Conservation (phyloP, 1,284 basidiomycete genomes). For the Rhodotorula sp. region DNA sequence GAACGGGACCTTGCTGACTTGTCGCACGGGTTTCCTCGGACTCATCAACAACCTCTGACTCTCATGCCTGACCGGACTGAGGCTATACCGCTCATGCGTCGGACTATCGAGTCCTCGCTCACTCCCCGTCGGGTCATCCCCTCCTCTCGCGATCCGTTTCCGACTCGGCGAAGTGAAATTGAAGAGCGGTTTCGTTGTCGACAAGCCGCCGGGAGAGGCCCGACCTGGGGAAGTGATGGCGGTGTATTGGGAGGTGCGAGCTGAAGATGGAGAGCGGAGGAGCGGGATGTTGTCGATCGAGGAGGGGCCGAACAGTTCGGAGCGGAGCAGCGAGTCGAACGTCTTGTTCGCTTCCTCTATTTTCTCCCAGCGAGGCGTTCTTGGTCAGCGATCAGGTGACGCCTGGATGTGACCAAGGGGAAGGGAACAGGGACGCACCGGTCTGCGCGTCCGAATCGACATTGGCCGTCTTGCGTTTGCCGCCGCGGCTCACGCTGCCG, state of each 20-base stretch:
- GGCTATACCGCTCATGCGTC: slow-evolving; percentile 80
- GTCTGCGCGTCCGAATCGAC: slow-evolving; percentile 51
- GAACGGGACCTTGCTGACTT: slow-evolving; percentile 92
- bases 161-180: slow-evolving; percentile 53
- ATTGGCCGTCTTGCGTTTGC: slow-evolving; percentile 48
- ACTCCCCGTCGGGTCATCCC: slow-evolving; percentile 12
- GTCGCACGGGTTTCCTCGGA: slow-evolving; percentile 75
- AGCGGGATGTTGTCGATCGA: slow-evolving; percentile 34
- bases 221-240: slow-evolving; percentile 16
- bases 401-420: no score
- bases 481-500: slow-evolving; percentile 34
- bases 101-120: slow-evolving; percentile 55
- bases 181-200: slow-evolving; percentile 53
- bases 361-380: slow-evolving; percentile 1
- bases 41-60: slow-evolving; percentile 80
- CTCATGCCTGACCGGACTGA: slow-evolving; percentile 83
- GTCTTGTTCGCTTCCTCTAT: slow-evolving; percentile 57
- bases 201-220: slow-evolving; percentile 27
- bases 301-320: slow-evolving; percentile 55
- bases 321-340: slow-evolving; percentile 56
- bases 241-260: slow-evolving; percentile 38
- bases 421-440: slow-evolving; percentile 33
- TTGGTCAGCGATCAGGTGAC: no score
- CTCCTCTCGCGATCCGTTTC: slow-evolving; percentile 35
- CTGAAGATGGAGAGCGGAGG: slow-evolving; percentile 32